Conservation (phyloP, 371 early-diverging fungal genomes). For the Massospora cicadina region DNA sequence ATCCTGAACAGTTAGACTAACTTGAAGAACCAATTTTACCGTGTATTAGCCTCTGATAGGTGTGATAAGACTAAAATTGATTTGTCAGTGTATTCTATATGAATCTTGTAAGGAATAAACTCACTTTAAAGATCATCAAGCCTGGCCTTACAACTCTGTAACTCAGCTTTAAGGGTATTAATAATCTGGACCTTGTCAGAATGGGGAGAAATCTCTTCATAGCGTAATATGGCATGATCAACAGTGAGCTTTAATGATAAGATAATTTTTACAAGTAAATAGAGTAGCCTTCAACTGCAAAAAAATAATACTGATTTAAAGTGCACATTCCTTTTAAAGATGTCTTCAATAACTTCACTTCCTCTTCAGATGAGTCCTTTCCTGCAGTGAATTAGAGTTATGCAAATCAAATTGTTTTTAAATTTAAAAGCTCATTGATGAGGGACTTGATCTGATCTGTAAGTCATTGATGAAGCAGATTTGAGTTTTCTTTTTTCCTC, state of each 20-base stretch:
- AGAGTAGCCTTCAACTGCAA: background rate
- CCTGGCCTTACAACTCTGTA: background rate
- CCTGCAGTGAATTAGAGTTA: background rate
- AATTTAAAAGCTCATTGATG: background rate
- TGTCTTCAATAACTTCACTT: background rate
- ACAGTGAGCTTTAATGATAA: background rate
- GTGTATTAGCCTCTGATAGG: background rate
- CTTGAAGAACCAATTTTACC: no score
- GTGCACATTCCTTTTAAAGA: background rate
- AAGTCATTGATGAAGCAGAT: background rate
- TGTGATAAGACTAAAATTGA: background rate
- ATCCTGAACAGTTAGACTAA: no score
- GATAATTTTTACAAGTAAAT: background rate
- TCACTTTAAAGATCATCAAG: background rate
- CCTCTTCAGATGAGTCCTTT: background rate
- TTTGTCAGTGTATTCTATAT: background rate
- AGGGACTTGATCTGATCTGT: background rate
- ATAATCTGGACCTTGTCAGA: background rate
- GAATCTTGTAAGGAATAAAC: background rate
- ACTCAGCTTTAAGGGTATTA: background rate
- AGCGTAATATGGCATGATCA: background rate
- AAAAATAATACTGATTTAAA: background rate
- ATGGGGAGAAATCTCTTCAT: background rate
- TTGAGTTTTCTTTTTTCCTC: background rate
- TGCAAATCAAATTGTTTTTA: background rate